Conservation (phyloP, 331 rosid species). For the Arachis monticola region DNA sequence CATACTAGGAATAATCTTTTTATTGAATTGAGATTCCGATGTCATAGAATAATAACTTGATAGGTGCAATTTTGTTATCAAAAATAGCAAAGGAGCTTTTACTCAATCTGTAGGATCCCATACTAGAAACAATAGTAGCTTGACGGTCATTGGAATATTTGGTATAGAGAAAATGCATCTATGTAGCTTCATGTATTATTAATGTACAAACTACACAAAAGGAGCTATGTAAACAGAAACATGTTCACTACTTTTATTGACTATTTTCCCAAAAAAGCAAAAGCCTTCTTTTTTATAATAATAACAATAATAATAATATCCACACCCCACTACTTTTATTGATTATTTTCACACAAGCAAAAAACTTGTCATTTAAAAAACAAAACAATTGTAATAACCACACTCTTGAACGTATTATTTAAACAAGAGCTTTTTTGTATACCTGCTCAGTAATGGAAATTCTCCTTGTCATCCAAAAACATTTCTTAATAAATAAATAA, state of each 20-base stretch:
- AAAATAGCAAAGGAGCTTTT: slow-evolving; percentile 16
- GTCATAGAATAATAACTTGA: slow-evolving; percentile 26
- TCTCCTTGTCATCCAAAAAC: not conserved
- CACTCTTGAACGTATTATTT: not conserved
- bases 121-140: slow-evolving; percentile 22
- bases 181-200: slow-evolving; percentile 5
- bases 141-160: slow-evolving; percentile 14
- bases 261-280: not conserved
- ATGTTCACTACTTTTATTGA: not conserved
- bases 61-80: slow-evolving; percentile 18
- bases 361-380: not conserved
- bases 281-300: not conserved
- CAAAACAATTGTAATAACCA: not conserved
- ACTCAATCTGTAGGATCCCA: slow-evolving; percentile 5
- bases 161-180: not conserved
- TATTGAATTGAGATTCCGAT: slow-evolving; percentile 28
- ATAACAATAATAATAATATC: no score
- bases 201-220: slow-evolving; percentile 8
- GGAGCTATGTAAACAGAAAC: not conserved
- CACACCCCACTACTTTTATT: no score
- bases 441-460: not conserved
- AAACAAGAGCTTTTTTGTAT: not conserved
- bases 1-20: slow-evolving; percentile 17
- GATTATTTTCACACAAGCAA: not conserved
- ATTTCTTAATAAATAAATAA: not conserved